A percentile compares a stretch with the other conserved stretches of the same genome.
These are phyloP conservation scores for Cadophora luteo-olivacea DNA, from an alignment of 2,329 filamentous ascomycete species.

Conservation along the genomic window DNA sequence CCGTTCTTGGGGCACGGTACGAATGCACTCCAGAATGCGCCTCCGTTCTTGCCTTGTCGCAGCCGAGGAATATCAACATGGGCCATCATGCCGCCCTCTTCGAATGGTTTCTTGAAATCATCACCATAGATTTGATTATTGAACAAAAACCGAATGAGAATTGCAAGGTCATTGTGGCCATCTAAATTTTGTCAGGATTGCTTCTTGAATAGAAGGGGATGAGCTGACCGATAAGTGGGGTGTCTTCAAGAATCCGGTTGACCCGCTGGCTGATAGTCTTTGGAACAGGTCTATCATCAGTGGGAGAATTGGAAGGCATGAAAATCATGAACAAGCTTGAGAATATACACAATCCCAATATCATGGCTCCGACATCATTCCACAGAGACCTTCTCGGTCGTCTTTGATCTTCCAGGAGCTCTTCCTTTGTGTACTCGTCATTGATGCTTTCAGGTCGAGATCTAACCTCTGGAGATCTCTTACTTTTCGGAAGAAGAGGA, in stretches of 20 bases:
- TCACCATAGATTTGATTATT: constrained; percentile 79
- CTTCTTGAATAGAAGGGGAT: constrained; percentile 9
- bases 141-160: constrained; percentile 70
- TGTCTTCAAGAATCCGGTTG: constrained; percentile 51
- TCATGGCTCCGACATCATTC: constrained; percentile 18
- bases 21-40: constrained; percentile 93
- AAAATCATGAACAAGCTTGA: constrained; percentile 29
- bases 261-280: constrained; percentile 47
- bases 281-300: constrained; percentile 26
- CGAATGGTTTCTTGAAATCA: constrained; percentile 78
- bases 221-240: constrained; percentile 54
- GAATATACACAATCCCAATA: constrained; percentile 31
- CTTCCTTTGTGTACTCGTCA: constrained; percentile 15
- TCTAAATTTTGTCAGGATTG: constrained; percentile 56
- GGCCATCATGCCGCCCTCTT: constrained; percentile 67
- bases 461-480: constrained; percentile 40
- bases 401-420: background rate
- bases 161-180: constrained; percentile 88
- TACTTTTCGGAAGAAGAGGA: constrained; percentile 41
- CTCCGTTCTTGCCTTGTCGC: constrained; percentile 73
- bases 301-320: constrained; percentile 20
- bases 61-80: constrained; percentile 86
- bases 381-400: background rate
- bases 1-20: constrained; percentile 77
- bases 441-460: constrained; percentile 37